phyloP scores from a whole-genome alignment of 23 red algal species.

The Gracilariopsis chorda region DNA sequence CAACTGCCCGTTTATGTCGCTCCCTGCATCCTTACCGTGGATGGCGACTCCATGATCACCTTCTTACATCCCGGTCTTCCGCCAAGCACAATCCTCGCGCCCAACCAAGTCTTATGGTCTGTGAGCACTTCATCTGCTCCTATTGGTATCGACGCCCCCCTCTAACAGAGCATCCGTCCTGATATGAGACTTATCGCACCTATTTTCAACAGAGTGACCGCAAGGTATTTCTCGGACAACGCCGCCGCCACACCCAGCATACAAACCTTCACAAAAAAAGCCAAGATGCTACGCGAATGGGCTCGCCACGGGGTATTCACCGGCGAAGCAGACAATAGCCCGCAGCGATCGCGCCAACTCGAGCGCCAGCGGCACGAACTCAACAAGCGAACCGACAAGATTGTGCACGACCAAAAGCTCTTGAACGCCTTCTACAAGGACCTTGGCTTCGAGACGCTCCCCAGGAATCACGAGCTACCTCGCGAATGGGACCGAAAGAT shows the following conservation, averaged over 20 bases:
- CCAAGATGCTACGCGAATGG: slow-evolving; percentile 23
- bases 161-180: too few relatives aligned
- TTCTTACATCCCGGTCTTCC: too few relatives aligned
- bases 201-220: too few relatives aligned
- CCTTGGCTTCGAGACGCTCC: slow-evolving; percentile 8
- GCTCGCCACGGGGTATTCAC: not conserved
- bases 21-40: too few relatives aligned
- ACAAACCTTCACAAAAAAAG: not conserved
- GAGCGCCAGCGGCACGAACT: not conserved
- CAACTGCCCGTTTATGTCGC: too few relatives aligned
- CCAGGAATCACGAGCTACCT: slow-evolving; percentile 10
- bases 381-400: not conserved
- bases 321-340: not conserved
- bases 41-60: too few relatives aligned
- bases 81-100: too few relatives aligned
- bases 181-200: too few relatives aligned
- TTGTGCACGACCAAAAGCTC: not conserved
- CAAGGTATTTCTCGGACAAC: too few relatives aligned
- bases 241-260: not conserved
- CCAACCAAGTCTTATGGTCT: too few relatives aligned
- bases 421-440: slow-evolving; percentile 10
- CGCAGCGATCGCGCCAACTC: not conserved
- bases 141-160: too few relatives aligned
- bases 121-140: too few relatives aligned
- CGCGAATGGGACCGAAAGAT: slow-evolving; percentile 14